Conservation (phyloP, 164 flowering plant genomes). For the Chimonanthus salicifolius region DNA sequence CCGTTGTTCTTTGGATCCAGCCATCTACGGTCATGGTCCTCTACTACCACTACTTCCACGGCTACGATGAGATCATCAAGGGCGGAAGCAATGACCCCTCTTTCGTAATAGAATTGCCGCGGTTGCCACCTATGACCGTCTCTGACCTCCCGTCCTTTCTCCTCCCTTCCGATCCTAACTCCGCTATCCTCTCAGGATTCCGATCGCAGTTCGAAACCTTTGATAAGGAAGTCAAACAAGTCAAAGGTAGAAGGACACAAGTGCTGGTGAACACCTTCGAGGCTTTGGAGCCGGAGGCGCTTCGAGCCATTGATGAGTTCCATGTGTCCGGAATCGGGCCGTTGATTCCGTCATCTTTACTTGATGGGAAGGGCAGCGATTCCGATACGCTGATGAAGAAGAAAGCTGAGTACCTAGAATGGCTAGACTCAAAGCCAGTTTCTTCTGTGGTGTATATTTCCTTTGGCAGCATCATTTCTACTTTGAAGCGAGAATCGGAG, state of each 20-base stretch:
- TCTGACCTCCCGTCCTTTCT: constrained; percentile 34
- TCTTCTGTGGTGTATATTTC: constrained; percentile 39
- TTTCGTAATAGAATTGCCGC: constrained; percentile 19
- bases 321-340: constrained; percentile 47
- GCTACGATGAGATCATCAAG: constrained; percentile 8
- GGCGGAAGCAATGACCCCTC: constrained; percentile 4
- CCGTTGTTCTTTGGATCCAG: constrained; percentile 35
- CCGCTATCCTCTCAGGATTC: not conserved
- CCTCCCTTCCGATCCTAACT: not conserved
- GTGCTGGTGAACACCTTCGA: constrained; percentile 52
- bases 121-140: constrained; percentile 22
- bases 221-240: constrained; percentile 20
- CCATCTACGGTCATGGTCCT: constrained; percentile 25
- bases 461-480: constrained; percentile 31
- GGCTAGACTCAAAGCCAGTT: constrained; percentile 38
- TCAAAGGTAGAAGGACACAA: not conserved
- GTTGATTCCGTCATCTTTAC: constrained; percentile 40
- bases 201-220: constrained; percentile 30
- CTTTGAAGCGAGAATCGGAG: constrained; percentile 24
- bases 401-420: constrained; percentile 21
- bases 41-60: constrained; percentile 25
- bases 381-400: constrained; percentile 21
- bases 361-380: constrained; percentile 20
- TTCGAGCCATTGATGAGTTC: constrained; percentile 20
- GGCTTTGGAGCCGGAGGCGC: constrained; percentile 36